Evolutionary conservation across 495 filamentous ascomycete species (phyloP), one percentile per base, ranked within the genome.

Genomic region (Peziza echinospora): DNA sequence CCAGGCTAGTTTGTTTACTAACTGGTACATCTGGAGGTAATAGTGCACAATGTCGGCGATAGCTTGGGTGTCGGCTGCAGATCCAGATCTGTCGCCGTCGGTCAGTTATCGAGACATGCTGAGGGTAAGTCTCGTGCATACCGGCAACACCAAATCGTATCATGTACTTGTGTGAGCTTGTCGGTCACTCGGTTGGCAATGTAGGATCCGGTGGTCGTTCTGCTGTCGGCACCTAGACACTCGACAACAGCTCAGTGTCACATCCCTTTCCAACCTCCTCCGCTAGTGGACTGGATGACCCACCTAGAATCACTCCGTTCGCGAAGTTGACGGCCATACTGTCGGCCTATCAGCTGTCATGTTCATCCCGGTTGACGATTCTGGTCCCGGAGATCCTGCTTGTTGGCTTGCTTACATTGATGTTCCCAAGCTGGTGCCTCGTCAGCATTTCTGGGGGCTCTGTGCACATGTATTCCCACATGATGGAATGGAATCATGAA

Each of bases 111-210:
- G 11, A 46, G 44, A 48, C 19, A 30, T 39, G 13, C 23, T 21
- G 24, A 23, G 24, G 21, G 24, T 17, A 26, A 34, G 13, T 37
- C 30, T n/a, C n/a, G n/a, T 37, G 21, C 51, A 41, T 34, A 59
- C 53, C 78, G 79, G 67, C 89, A 97, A 71, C 89, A 97, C 89
- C 89, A 97, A 63, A 97, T 94, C 43, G 87, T 96, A 64, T 96
- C 89, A 65, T 92, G 82, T 37, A 97, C 86, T 65, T 86, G 83
- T 52, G 91, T 97, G 60, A 97, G 77, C 71, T 97, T 97, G 70
- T 97, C 89, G 48, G 89, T 96, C 43, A 97, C 91, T 67, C 89
- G 79, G 64, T 97, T 97, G 57, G 89, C 91, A 61, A 97, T 96
- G 72, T 93, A 96, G 51, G 89, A 78, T 58, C 89, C 89, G 47